Conservation (phyloP, 1,284 basidiomycete species). For the Paramarasmius palmivorus region DNA sequence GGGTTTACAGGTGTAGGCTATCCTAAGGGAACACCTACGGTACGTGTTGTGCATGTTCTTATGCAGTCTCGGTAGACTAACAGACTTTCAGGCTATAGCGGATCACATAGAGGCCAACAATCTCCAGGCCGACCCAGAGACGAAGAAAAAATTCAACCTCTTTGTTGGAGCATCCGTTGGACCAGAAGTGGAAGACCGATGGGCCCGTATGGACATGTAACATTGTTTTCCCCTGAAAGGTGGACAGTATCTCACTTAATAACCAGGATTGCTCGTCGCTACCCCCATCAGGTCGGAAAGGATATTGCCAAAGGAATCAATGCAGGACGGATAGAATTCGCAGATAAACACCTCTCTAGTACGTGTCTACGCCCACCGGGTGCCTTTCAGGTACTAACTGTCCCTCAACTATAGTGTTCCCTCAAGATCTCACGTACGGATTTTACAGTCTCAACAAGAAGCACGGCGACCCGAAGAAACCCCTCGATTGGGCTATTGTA, state of each 20-base stretch:
- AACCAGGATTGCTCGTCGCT: constrained; percentile 44
- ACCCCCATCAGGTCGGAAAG: constrained; percentile 54
- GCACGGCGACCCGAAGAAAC: constrained; percentile 43
- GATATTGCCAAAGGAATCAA: constrained; percentile 52
- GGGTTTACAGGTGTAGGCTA: constrained; percentile 54
- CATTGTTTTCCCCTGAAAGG: not conserved
- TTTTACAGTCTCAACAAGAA: constrained; percentile 45
- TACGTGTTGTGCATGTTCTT: constrained; percentile 20
- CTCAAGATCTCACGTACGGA: constrained; percentile 49
- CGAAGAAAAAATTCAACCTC: constrained; percentile 50
- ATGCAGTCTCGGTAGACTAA: not conserved
- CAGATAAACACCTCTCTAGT: constrained; percentile 48
- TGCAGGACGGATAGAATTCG: constrained; percentile 43
- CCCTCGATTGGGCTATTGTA: constrained; percentile 52
- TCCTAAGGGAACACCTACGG: constrained; percentile 45
- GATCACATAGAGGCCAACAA: constrained; percentile 46
- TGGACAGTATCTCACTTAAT: not conserved
- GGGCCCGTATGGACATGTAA: constrained; percentile 45
- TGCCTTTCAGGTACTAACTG: not conserved
- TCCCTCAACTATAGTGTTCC: constrained; percentile 37
- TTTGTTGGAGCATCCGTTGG: constrained; percentile 53
- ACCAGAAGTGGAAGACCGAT: constrained; percentile 49
- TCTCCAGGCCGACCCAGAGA: constrained; percentile 41
- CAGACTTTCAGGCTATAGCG: constrained; percentile 40
- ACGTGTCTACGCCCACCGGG: constrained; percentile 17